phyloP scores from a whole-genome alignment of 768 basidiomycete genomes.

The Psilocybe cyanescens region DNA sequence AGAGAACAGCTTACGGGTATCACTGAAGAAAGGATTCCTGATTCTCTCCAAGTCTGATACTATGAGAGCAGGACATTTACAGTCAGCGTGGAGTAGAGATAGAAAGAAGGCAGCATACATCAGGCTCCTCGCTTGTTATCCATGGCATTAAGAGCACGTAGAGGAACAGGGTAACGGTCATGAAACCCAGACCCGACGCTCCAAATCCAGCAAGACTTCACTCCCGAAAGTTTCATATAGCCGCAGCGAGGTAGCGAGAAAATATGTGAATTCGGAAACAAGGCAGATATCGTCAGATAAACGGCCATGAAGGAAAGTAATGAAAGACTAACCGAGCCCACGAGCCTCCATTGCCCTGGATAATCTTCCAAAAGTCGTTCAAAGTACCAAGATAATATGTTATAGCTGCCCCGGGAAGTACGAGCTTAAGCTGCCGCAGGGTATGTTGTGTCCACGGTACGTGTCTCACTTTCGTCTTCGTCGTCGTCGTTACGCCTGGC shows the following conservation, averaged over 20 bases:
- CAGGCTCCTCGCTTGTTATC: conserved; percentile 66
- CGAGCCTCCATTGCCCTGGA: conserved; percentile 38
- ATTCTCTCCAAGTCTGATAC: conserved; percentile 79
- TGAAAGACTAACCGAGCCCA: conserved; percentile 57
- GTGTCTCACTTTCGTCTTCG: conserved; percentile 20
- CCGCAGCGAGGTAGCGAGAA: not conserved
- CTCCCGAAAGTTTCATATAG: not conserved
- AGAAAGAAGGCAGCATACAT: conserved; percentile 50
- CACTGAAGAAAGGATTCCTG: conserved; percentile 65
- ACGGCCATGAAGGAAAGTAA: not conserved
- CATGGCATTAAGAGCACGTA: conserved; percentile 73
- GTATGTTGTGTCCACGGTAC: conserved; percentile 49
- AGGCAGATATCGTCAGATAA: not conserved
- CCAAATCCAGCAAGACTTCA: conserved; percentile 55
- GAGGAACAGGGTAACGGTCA: conserved; percentile 72
- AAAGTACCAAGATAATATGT: conserved; percentile 68
- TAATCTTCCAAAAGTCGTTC: conserved; percentile 49
- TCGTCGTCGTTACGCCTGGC: conserved; percentile 2
- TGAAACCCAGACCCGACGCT: conserved; percentile 55
- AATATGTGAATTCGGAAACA: conserved; percentile 2
- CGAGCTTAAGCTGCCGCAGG: conserved; percentile 72
- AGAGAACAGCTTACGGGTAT: conserved; percentile 53
- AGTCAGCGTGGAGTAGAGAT: not conserved
- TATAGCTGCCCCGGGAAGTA: conserved; percentile 67
- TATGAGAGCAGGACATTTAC: conserved; percentile 25